A percentile compares a stretch with the other conserved stretches of the same genome.
phyloP scores from a whole-genome alignment of 371 early-diverging fungal genomes.

The Blakeslea trispora region DNA sequence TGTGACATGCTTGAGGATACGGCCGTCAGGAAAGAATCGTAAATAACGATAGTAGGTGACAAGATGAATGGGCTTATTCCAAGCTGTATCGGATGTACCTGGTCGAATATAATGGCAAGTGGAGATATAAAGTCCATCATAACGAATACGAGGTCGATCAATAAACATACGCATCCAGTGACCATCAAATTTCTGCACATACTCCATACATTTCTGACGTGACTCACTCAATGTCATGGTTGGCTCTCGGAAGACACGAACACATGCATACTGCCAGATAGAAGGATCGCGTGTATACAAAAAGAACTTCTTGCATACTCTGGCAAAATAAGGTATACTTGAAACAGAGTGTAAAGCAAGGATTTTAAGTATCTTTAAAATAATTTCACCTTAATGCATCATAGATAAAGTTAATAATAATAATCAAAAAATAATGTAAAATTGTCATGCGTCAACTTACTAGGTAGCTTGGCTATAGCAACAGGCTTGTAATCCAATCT shows the following conservation, averaged over 20 bases:
- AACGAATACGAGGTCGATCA: conserved; percentile 64
- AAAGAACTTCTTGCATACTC: conserved; percentile 60
- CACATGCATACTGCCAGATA: conserved; percentile 62
- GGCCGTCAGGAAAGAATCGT: conserved; percentile 64
- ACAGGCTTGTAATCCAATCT: conserved; percentile 43
- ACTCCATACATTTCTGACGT: conserved; percentile 14
- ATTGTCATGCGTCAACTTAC: conserved; percentile 19
- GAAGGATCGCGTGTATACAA: conserved; percentile 47
- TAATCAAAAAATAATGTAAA: not conserved
- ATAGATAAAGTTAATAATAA: too few relatives aligned
- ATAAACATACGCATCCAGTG: conserved; percentile 59
- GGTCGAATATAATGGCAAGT: conserved; percentile 63
- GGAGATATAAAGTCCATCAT: conserved; percentile 72
- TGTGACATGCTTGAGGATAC: conserved; percentile 48
- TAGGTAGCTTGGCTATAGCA: conserved; percentile 40
- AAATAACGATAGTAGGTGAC: conserved; percentile 75
- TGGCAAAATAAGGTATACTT: conserved; percentile 47
- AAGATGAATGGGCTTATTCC: conserved; percentile 64
- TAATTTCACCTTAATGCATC: conserved; percentile 47
- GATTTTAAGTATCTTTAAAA: conserved; percentile 36
- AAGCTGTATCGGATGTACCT: conserved; percentile 52
- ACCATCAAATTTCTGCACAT: conserved; percentile 35
- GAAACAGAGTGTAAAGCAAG: conserved; percentile 49
- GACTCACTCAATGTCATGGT: conserved; percentile 33
- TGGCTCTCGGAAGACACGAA: conserved; percentile 41